These are phyloP conservation scores for Eucalyptus cloeziana DNA, from an alignment of 345 rosid species.

Conservation along the genomic window DNA sequence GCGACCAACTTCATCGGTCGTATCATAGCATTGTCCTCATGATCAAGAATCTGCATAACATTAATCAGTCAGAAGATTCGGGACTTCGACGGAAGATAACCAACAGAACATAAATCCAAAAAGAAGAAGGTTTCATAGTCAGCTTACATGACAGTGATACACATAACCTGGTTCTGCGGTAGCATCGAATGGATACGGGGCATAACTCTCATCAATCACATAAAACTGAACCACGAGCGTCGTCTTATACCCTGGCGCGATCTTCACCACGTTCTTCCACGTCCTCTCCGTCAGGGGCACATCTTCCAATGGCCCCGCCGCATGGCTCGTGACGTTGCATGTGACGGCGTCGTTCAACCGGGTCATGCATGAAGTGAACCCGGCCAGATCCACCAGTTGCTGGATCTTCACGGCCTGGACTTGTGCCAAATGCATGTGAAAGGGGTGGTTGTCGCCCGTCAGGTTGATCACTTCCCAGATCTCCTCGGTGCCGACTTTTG, in stretches of 20 bases:
- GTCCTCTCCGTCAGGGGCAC: conserved; percentile 58
- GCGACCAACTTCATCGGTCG: conserved; percentile 44
- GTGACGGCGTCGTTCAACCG: conserved; percentile 40
- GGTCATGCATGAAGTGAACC: conserved; percentile 54
- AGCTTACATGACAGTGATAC: conserved; percentile 83
- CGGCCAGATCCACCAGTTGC: conserved; percentile 17
- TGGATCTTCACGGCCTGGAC: conserved; percentile 56
- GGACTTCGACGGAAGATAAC: not conserved
- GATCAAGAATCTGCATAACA: conserved; percentile 62
- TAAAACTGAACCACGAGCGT: conserved; percentile 43
- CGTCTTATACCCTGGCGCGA: conserved; percentile 45
- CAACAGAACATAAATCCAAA: not conserved
- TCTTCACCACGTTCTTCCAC: conserved; percentile 88
- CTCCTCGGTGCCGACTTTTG: conserved; percentile 54
- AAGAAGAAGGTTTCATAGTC: not conserved
- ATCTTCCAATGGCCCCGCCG: conserved; percentile 32
- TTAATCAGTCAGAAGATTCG: not conserved
- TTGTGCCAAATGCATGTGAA: conserved; percentile 72
- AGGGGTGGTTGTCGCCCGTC: conserved; percentile 73
- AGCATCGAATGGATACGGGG: conserved; percentile 53
- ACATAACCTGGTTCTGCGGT: conserved; percentile 67
- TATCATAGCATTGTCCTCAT: conserved; percentile 84
- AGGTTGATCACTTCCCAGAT: conserved; percentile 77
- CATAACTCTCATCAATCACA: conserved; percentile 37
- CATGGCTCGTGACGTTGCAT: conserved; percentile 35